Evolutionary conservation across 805 yeast genomes (phyloP), one percentile per base, ranked within the genome.

Genomic region (Candida odintsovae): DNA sequence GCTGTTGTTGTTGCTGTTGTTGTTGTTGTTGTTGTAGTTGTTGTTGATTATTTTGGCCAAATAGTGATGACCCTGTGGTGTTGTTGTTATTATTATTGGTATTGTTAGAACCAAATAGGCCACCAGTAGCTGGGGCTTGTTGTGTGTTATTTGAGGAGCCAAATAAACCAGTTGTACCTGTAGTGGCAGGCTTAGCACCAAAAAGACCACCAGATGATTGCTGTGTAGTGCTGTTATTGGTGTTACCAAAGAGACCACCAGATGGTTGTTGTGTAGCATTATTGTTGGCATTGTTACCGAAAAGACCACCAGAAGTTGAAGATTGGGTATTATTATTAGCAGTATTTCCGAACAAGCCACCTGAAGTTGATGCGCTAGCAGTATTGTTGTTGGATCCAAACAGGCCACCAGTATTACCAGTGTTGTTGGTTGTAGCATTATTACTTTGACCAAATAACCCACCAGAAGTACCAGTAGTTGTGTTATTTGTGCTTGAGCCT

Each of bases 301-400:
- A 67, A 3, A 65, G 43, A 2, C 69, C 68, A 40, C 68, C 64
- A n/a, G 51, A 15, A 33, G 53, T 26, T 20, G 47, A 51, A 36
- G 50, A 43, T 15, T 54, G 36, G 9, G 43, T 40, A 23, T 46
- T 36, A 6, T 54, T 44, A 3, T 59, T 43, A 23, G 54, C 51
- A 48, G 53, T 52, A 15, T 67, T 64, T 28, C 68, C 68, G 53
- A 67, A 66, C 4, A 65, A 44, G 1, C 69, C 68, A 40, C 68
- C 64, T 16, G 51, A 15, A 29, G 53, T 28, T 16, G 47, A 51
- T 37, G 50, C 42, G 15, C 53, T 38, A 9, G 44, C 38, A 22
- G 47, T 37, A 9, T 54, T 44, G 2, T 59, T 44, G 25, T 54
- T 52, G 48, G 54, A 52, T 12, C 67, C 65, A 46, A 62, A 62